A percentile compares a stretch with the other conserved stretches of the same genome.
Conservation (phyloP, 1,284 basidiomycete genomes). For the Malassezia dermatis region DNA sequence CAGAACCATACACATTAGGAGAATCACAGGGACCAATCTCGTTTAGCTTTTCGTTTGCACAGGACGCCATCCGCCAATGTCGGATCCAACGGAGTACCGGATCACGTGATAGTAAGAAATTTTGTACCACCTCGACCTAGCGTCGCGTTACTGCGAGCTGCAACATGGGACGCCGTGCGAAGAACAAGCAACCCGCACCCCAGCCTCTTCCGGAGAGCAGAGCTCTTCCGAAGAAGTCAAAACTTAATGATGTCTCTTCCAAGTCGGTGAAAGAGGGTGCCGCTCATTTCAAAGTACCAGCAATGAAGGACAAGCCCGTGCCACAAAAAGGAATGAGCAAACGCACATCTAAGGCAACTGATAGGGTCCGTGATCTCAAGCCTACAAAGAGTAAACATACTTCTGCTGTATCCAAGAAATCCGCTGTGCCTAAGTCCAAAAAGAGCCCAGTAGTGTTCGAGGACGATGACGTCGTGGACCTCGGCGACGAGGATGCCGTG, state of each 20-base stretch:
- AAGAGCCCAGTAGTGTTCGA: slow-evolving; percentile 39
- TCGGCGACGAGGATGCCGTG: slow-evolving; percentile 6
- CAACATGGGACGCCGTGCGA: slow-evolving; percentile 76
- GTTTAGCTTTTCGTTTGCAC: too few species aligned
- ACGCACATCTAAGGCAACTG: neutral
- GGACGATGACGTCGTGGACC: slow-evolving; percentile 22
- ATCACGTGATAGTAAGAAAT: slow-evolving; percentile 4
- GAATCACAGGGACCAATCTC: neutral
- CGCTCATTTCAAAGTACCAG: slow-evolving; percentile 47
- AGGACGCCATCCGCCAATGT: neutral
- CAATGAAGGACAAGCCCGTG: slow-evolving; percentile 19
- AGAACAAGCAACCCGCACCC: slow-evolving; percentile 68
- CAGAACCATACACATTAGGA: too few species aligned
- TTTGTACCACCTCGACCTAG: neutral
- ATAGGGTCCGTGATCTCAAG: neutral
- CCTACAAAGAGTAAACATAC: slow-evolving; percentile 15
- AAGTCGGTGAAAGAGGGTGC: neutral
- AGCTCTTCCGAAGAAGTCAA: slow-evolving; percentile 51
- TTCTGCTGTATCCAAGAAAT: slow-evolving; percentile 17
- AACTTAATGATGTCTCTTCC: slow-evolving; percentile 49
- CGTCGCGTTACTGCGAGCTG: neutral
- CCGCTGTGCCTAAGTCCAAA: neutral
- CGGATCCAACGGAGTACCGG: neutral
- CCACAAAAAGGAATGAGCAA: neutral
- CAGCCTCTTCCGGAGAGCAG: slow-evolving; percentile 37